These are phyloP conservation scores for Purshia tridentata DNA, from an alignment of 306 rosid species.

Conservation along the genomic window DNA sequence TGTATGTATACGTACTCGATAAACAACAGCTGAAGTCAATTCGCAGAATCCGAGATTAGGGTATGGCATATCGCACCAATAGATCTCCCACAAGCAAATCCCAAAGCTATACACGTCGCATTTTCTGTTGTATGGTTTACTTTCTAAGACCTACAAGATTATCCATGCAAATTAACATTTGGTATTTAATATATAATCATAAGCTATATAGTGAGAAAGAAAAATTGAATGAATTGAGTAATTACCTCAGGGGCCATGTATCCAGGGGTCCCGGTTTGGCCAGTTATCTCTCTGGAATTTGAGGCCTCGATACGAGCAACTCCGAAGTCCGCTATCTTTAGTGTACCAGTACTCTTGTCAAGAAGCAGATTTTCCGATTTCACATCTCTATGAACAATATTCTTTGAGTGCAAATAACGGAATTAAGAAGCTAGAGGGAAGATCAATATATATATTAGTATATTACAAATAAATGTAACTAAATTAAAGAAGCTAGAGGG, in stretches of 20 bases:
- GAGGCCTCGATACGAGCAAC: conserved; percentile 12
- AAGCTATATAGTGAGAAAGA: too few relatives aligned
- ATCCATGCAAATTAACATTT: not conserved
- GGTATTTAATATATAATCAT: not conserved
- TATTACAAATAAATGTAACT: not conserved
- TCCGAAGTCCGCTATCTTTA: conserved; percentile 12
- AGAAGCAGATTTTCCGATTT: conserved; percentile 16
- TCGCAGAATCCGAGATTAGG: not conserved
- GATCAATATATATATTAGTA: not conserved
- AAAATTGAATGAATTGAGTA: not conserved
- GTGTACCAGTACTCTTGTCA: not conserved
- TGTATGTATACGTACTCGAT: not conserved
- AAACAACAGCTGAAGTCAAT: not conserved
- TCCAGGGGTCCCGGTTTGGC: conserved; percentile 12
- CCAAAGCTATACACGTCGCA: conserved; percentile 25
- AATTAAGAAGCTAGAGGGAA: too few relatives aligned
- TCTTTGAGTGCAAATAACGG: conserved; percentile 10
- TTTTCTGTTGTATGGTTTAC: conserved; percentile 5
- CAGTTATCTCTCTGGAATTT: conserved; percentile 13
- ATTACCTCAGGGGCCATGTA: conserved; percentile 19
- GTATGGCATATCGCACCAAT: conserved; percentile 3
- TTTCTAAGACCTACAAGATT: conserved; percentile 13
- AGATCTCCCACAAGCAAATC: conserved; percentile 29
- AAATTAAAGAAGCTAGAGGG: too few relatives aligned
- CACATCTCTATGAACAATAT: conserved; percentile 12